Conservation (phyloP, 371 early-diverging fungal species). For the Apophysomyces trapeziformis region DNA sequence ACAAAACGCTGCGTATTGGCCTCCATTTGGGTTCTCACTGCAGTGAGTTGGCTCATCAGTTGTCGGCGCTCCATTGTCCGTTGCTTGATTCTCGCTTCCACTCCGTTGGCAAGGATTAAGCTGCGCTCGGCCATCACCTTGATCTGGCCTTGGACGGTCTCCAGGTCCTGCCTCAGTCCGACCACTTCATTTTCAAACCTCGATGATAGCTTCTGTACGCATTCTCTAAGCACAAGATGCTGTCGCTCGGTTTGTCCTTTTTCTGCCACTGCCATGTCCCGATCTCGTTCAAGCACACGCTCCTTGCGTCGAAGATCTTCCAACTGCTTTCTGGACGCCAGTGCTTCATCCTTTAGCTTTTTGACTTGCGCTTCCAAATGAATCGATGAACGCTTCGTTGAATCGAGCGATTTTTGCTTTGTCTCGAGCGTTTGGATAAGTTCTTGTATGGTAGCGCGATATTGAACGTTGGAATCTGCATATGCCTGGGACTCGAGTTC, state of each 20-base stretch:
- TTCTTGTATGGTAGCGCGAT: slow-evolving; percentile 37
- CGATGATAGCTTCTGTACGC: slow-evolving; percentile 28
- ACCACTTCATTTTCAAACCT: slow-evolving; percentile 38
- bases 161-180: slow-evolving; percentile 29
- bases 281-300: slow-evolving; percentile 43
- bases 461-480: slow-evolving; percentile 36
- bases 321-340: slow-evolving; percentile 44
- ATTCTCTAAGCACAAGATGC: slow-evolving; percentile 28
- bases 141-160: slow-evolving; percentile 23
- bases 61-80: slow-evolving; percentile 14
- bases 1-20: slow-evolving; percentile 30
- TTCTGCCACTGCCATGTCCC: slow-evolving; percentile 39
- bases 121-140: slow-evolving; percentile 27
- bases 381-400: slow-evolving; percentile 40
- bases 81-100: slow-evolving; percentile 17
- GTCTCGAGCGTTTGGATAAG: slow-evolving; percentile 46
- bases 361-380: slow-evolving; percentile 48
- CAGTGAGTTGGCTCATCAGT: slow-evolving; percentile 11
- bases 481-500: slow-evolving; percentile 34
- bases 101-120: slow-evolving; percentile 11
- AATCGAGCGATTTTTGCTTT: slow-evolving; percentile 45
- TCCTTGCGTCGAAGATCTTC: slow-evolving; percentile 47
- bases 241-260: slow-evolving; percentile 40
- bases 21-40: slow-evolving; percentile 18
- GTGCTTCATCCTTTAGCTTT: slow-evolving; percentile 47